phyloP scores from a whole-genome alignment of 805 yeast genomes.

The Candida gorgasii region DNA sequence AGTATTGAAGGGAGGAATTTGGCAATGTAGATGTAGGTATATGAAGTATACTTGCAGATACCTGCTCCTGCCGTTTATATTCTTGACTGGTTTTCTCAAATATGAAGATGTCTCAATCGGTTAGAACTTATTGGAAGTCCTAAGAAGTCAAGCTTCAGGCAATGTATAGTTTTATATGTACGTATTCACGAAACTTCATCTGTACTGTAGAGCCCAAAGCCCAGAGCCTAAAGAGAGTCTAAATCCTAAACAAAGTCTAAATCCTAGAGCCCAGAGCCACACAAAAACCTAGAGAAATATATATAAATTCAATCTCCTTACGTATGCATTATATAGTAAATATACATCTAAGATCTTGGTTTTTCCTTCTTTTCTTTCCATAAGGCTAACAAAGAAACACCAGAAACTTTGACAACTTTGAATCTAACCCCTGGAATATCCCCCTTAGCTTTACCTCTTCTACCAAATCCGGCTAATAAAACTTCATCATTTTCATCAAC shows the following conservation, averaged over 20 bases:
- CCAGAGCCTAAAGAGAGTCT: background rate
- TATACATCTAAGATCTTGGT: conserved; percentile 88
- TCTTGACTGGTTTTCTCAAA: too few relatives aligned
- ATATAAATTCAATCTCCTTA: too few relatives aligned
- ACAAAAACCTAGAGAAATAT: background rate
- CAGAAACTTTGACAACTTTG: conserved; percentile 99
- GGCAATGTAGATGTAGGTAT: conserved; percentile 31
- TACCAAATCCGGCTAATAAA: conserved; percentile 99
- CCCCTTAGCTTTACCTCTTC: conserved; percentile 99
- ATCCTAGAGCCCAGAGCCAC: background rate
- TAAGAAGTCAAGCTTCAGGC: too few relatives aligned
- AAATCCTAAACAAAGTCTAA: background rate
- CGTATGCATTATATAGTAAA: conserved; percentile 19
- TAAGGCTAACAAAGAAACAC: conserved; percentile 98
- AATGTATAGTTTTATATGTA: too few relatives aligned
- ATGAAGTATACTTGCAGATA: background rate
- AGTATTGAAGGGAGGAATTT: conserved; percentile 74
- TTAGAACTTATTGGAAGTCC: too few relatives aligned
- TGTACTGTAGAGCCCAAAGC: background rate
- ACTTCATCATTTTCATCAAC: conserved; percentile 99
- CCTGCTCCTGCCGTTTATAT: background rate
- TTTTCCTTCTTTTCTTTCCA: conserved; percentile 99
- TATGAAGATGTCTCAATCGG: too few relatives aligned
- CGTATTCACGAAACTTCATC: too few relatives aligned
- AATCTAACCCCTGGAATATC: conserved; percentile 99